A percentile compares a stretch with the other conserved stretches of the same genome.
These are phyloP conservation scores for Stenocarpella maydis DNA, from an alignment of 2,329 filamentous ascomycete genomes.

Conservation along the genomic window DNA sequence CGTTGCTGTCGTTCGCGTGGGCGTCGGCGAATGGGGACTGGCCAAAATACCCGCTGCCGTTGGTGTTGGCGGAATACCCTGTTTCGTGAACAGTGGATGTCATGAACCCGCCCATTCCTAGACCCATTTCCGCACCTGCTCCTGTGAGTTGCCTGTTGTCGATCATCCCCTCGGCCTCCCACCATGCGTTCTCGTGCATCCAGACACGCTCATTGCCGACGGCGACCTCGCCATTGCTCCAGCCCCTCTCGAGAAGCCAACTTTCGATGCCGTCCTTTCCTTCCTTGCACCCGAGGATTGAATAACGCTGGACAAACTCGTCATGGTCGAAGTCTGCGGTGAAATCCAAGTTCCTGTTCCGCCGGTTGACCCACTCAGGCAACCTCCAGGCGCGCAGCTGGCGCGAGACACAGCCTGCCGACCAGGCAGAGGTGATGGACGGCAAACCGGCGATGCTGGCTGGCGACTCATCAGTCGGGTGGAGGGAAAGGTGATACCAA, in stretches of 20 bases:
- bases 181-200: conserved; percentile 95
- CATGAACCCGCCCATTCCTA: conserved; percentile 45
- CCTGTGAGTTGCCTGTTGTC: conserved; percentile 70
- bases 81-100: conserved; percentile 70
- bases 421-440: conserved; percentile 85
- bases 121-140: conserved; percentile 52
- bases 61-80: conserved; percentile 68
- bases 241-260: conserved; percentile 93
- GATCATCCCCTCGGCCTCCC: conserved; percentile 96
- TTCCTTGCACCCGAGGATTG: conserved; percentile 83
- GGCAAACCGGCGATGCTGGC: conserved; percentile 76
- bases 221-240: conserved; percentile 97
- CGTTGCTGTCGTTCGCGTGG: conserved; percentile 72
- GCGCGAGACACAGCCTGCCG: conserved; percentile 88
- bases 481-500: conserved; percentile 93
- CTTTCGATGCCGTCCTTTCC: conserved; percentile 92
- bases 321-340: conserved; percentile 96
- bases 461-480: conserved; percentile 88
- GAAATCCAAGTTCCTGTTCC: conserved; percentile 91
- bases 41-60: conserved; percentile 73
- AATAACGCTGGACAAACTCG: conserved; percentile 87
- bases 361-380: conserved; percentile 94
- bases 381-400: conserved; percentile 94
- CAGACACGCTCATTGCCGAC: conserved; percentile 91
- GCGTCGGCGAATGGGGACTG: conserved; percentile 66